A percentile compares a stretch with the other conserved stretches of the same genome.
phyloP scores from a whole-genome alignment of 192 early-diverging fungal genomes.

The Backusella liffmaniae region DNA sequence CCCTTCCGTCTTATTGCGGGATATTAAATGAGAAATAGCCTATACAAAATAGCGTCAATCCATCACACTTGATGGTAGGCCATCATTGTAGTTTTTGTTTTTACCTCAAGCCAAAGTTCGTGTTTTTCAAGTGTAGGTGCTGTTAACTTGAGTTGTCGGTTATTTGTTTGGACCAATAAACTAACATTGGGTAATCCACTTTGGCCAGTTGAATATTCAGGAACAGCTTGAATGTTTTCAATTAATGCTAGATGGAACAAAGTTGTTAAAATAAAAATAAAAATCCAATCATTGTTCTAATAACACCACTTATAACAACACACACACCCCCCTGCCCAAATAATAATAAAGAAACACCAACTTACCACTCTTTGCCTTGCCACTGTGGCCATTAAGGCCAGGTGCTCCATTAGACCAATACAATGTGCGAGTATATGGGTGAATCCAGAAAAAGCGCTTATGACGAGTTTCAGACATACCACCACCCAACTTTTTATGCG shows the following conservation, averaged over 20 bases:
- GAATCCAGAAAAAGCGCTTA: slow-evolving; percentile 77
- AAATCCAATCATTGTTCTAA: not conserved
- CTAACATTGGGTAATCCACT: slow-evolving; percentile 52
- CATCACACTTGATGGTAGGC: not conserved
- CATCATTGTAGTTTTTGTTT: not conserved
- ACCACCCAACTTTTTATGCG: slow-evolving; percentile 47
- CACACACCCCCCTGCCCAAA: no score
- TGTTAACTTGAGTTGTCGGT: slow-evolving; percentile 71
- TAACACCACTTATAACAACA: not conserved
- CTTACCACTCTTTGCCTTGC: slow-evolving; percentile 49
- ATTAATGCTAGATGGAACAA: slow-evolving; percentile 54
- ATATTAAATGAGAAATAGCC: slow-evolving; percentile 24
- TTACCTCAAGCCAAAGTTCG: slow-evolving; percentile 70
- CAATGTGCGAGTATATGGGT: slow-evolving; percentile 75
- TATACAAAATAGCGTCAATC: not conserved
- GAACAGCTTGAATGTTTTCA: slow-evolving; percentile 53
- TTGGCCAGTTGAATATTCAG: slow-evolving; percentile 41
- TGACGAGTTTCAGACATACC: slow-evolving; percentile 63
- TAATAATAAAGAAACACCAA: not conserved
- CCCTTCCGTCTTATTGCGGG: not conserved
- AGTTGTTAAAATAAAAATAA: slow-evolving; percentile 11
- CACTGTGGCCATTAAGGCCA: slow-evolving; percentile 37
- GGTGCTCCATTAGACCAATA: slow-evolving; percentile 74
- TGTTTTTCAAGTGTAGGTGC: slow-evolving; percentile 65
- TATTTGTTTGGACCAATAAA: slow-evolving; percentile 64